Evolutionary conservation across 257 asterid genomes (phyloP), one percentile per base, ranked within the genome.

Genomic region (Lycium ferocissimum): DNA sequence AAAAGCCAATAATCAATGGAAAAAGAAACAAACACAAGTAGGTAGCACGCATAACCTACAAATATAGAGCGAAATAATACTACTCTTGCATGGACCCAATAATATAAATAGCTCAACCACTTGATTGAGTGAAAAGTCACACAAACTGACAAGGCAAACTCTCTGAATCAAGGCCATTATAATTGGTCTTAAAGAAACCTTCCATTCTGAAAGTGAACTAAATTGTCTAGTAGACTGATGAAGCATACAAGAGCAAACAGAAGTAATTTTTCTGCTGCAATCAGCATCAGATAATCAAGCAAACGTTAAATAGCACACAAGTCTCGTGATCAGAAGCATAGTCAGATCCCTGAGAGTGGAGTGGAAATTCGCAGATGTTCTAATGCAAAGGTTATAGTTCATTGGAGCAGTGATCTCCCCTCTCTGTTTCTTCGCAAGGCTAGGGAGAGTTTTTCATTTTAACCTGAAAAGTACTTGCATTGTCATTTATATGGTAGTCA

Each of bases 151-250:
- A 0, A 78, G 5, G 82, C 5, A 9, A 78, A 14, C 8, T 54
- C 20, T 7, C 82, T 53, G 33, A 53, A 53, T 78, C 82, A 33
- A 78, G 63, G 82, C 33, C 45, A 78, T 76, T 22, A 22, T 7
- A 73, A 20, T 73, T 73, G 15, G 81, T 47, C 38, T 72, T 51
- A n/a, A 51, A n/a, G 80, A 17, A 7, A 18, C 14, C 5, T 75
- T 49, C 12, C 62, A 51, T 76, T 26, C 82, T 78, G 49, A 78
- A 54, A 15, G 65, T 76, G 65, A 78, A 78, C 66, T 49, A 51
- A 76, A 78, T 78, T 78, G 20, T 78, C 66, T 4, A 33, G 49
- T 53, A 53, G 66, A 78, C 82, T 53, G 49, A 12, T 8, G 47
- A 35, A 26, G 49, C 2, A 53, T 33, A 17, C 26, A 53, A 78